Evolutionary conservation across 441 rosid species (phyloP).

Genomic region (Isatis lusitanica): DNA sequence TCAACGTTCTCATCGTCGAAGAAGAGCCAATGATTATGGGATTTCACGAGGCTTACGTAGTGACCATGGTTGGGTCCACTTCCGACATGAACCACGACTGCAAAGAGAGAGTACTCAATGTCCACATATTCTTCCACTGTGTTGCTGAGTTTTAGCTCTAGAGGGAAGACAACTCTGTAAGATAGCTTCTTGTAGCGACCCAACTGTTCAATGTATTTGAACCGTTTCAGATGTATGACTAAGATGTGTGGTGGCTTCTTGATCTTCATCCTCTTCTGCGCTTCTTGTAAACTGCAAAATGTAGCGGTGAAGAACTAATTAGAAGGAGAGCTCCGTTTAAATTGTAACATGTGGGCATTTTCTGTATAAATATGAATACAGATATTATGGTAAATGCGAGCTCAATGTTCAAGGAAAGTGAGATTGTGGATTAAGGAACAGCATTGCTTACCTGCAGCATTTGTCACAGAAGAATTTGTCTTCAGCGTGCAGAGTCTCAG

Average conservation of each 20-base stretch:
- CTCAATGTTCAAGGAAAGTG: not conserved
- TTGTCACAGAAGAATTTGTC: conserved; percentile 95
- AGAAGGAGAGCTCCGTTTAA: not conserved
- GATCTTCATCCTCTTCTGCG: conserved; percentile 94
- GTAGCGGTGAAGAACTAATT: not conserved
- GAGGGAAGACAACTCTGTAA: conserved; percentile 82
- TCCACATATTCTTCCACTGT: conserved; percentile 72
- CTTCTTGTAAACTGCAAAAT: conserved; percentile 85
- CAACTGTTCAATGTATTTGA: conserved; percentile 87
- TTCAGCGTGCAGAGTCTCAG: conserved; percentile 89
- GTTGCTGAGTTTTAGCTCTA: conserved; percentile 87
- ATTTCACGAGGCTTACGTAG: conserved; percentile 90
- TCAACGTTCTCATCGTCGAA: conserved; percentile 92
- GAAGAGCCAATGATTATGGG: conserved; percentile 88
- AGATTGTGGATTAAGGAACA: not conserved
- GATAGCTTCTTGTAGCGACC: conserved; percentile 89
- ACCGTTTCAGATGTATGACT: conserved; percentile 83
- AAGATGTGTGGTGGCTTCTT: conserved; percentile 87
- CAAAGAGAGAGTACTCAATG: conserved; percentile 84
- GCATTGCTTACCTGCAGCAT: conserved; percentile 76
- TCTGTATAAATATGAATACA: not conserved
- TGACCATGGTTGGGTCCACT: conserved; percentile 96
- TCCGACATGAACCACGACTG: conserved; percentile 93
- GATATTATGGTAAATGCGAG: not conserved
- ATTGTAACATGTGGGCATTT: not conserved